These are phyloP conservation scores for Cyclotella sp. DNA, from an alignment of 108 stramenopile species.

Conservation along the genomic window DNA sequence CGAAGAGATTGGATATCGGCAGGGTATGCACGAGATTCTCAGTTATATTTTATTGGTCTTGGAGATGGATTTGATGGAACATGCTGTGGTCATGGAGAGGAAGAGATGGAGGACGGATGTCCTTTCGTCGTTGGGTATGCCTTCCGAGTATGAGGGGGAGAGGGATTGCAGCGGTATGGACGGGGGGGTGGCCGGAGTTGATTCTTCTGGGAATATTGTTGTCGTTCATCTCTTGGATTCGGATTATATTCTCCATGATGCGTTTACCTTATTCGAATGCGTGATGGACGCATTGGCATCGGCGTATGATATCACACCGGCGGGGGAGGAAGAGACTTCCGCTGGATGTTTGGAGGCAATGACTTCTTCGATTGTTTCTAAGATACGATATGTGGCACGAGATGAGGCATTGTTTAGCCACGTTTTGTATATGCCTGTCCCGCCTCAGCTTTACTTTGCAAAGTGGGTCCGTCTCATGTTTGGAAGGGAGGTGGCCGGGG, in stretches of 20 bases:
- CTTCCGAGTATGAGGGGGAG: not conserved
- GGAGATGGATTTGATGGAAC: slow-evolving; percentile 65
- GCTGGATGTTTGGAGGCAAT: slow-evolving; percentile 48
- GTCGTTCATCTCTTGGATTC: slow-evolving; percentile 55
- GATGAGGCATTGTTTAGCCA: slow-evolving; percentile 58
- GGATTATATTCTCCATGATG: slow-evolving; percentile 52
- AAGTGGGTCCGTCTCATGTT: slow-evolving; percentile 79
- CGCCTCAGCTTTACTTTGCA: slow-evolving; percentile 63
- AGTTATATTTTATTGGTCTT: slow-evolving; percentile 69
- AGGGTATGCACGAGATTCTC: slow-evolving; percentile 90
- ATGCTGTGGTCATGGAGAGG: slow-evolving; percentile 12
- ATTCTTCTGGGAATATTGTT: slow-evolving; percentile 42
- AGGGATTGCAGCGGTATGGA: not conserved
- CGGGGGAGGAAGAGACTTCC: slow-evolving; percentile 30
- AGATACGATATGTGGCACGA: slow-evolving; percentile 61
- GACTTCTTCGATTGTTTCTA: slow-evolving; percentile 65
- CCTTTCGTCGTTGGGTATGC: slow-evolving; percentile 6
- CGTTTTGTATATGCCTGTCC: slow-evolving; percentile 46
- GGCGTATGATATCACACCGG: slow-evolving; percentile 67
- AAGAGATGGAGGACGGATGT: slow-evolving; percentile 8
- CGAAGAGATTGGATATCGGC: slow-evolving; percentile 76
- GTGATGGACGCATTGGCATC: slow-evolving; percentile 61
- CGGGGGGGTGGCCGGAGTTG: slow-evolving; percentile 42
- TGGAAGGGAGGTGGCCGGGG: slow-evolving; percentile 65
- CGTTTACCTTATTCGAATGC: slow-evolving; percentile 62